Evolutionary conservation across 257 asterid species (phyloP).

Genomic region (Solanum paucissectum): DNA sequence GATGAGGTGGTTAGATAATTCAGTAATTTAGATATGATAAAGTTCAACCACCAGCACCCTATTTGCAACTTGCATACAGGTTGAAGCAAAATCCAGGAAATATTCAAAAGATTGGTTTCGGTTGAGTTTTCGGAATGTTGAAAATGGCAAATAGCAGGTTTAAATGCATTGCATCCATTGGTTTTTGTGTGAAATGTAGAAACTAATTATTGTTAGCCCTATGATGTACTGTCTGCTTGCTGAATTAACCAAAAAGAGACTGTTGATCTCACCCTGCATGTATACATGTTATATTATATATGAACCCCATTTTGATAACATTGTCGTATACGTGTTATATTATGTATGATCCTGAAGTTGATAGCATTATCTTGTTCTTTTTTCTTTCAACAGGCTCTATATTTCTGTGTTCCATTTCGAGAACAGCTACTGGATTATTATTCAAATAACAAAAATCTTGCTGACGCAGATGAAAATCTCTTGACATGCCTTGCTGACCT

Average conservation of each 20-base stretch:
- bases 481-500: conserved; percentile 86
- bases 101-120: background rate
- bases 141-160: background rate
- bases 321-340: background rate
- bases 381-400: conserved; percentile 64
- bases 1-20: background rate
- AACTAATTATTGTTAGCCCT: background rate
- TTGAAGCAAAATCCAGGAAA: background rate
- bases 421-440: conserved; percentile 79
- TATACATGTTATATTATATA: background rate
- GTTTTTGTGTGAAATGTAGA: background rate
- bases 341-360: background rate
- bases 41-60: background rate
- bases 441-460: conserved; percentile 56
- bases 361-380: background rate
- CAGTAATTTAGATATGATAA: background rate
- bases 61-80: background rate
- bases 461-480: conserved; percentile 82
- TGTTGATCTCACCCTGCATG: background rate
- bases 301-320: background rate
- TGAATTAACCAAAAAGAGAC: background rate
- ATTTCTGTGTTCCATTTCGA: conserved; percentile 90
- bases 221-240: background rate
- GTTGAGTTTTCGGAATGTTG: background rate
- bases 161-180: background rate